Percentiles rank a stretch among this genome's conserved stretches.
Evolutionary conservation across 441 rosid genomes (phyloP).

Genomic region (Erodium trifolium): DNA sequence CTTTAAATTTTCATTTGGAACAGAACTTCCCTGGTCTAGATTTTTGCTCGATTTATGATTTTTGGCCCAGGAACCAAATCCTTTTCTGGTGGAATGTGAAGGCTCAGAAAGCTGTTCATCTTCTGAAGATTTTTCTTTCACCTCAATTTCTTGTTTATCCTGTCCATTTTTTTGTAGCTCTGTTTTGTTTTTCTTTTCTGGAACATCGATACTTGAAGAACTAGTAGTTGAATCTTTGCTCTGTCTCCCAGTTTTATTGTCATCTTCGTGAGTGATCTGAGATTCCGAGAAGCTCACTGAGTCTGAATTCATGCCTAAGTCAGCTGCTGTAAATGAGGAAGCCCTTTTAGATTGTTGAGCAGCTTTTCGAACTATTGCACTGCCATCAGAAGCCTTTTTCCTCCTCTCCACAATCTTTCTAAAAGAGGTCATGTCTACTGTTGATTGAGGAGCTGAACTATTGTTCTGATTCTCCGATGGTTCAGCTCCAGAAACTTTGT

Average conservation of each 20-base stretch:
- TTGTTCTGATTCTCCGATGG: constrained; percentile 23
- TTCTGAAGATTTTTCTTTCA: constrained; percentile 30
- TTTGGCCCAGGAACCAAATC: constrained; percentile 41
- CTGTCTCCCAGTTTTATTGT: neutral
- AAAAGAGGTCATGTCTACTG: constrained; percentile 40
- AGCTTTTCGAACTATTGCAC: constrained; percentile 17
- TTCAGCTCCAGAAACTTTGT: constrained; percentile 2
- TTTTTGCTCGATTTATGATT: constrained; percentile 37
- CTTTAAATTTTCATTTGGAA: constrained; percentile 39
- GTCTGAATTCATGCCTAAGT: neutral
- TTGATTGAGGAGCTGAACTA: constrained; percentile 36
- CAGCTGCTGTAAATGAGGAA: neutral
- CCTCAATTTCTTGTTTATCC: constrained; percentile 22
- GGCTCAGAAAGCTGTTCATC: constrained; percentile 32
- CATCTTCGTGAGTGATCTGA: constrained; percentile 1
- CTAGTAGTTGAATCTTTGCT: constrained; percentile 13
- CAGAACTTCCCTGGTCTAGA: constrained; percentile 32
- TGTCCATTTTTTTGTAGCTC: constrained; percentile 26
- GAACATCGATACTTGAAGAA: constrained; percentile 18
- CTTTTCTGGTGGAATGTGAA: constrained; percentile 35
- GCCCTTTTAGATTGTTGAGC: constrained; percentile 9
- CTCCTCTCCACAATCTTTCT: constrained; percentile 22
- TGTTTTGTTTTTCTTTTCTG: constrained; percentile 24
- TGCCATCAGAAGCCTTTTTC: constrained; percentile 32
- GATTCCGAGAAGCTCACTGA: constrained; percentile 1